Evolutionary conservation across 2,329 filamentous ascomycete species (phyloP), one percentile per base, ranked within the genome.

Genomic region (Phyllosticta paracitricarpa): DNA sequence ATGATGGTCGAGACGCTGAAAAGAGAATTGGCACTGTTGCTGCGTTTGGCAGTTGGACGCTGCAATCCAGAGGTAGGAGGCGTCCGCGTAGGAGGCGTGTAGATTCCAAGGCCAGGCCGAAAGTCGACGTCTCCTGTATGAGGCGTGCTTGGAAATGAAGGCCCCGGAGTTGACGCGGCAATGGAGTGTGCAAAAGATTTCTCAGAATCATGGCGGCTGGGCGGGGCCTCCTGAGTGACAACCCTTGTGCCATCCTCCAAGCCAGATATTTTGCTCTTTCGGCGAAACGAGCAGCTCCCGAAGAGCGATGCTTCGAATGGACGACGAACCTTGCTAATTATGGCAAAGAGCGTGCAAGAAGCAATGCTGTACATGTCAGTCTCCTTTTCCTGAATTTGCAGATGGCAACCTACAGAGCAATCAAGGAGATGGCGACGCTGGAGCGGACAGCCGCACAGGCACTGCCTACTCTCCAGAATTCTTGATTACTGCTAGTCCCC

Each of bases 261-360:
- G 51, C 68, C 67, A 5, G 69, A 69, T 8, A 60, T 22, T 35
- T 62, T 67, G 54, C 7, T 55, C 65, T 52, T 62, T 65, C 24
- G 63, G 65, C 51, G 14, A n/a, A 54, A 55, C 17, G 22, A 28
- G 9, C 35, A 57, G 12, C n/a, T 33, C 9, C 59, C 70, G 57
- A 73, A 67, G 1, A 74, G 59, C 60, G 71, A 68, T 10, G 72
- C 72, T 61, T 75, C 73, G 54, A 75, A 75, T 1, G 73, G 73
- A 26, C 72, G 71, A 12, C 69, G 66, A 7, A 73, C 67, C 7
- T 66, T 64, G 24, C 69, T 66, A 28, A 75, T 68, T 53, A 73
- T 68, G 9, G 66, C 68, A 51, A 75, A 75, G 10, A 73, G 64
- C 3, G 64, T 64, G 51, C 66, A 69, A 3, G 72, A 73, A 12